Evolutionary conservation across 2,329 filamentous ascomycete species (phyloP), one percentile per base, ranked within the genome.

Genomic region (Didymella pinodella): DNA sequence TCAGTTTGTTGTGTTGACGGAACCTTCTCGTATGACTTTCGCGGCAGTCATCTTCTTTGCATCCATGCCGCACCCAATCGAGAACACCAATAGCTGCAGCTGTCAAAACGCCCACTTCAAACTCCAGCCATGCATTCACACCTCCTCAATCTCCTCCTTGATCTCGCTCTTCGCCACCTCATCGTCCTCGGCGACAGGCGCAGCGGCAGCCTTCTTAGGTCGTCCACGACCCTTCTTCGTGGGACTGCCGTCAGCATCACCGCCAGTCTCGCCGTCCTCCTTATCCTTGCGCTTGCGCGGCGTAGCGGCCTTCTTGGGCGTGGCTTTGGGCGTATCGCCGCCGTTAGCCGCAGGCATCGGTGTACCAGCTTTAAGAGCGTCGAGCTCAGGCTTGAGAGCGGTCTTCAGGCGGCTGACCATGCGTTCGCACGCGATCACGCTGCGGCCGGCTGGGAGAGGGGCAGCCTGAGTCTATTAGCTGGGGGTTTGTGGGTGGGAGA

Each of bases 391-490:
- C 36, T 66, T 66, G 46, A 62, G 46, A 8, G 57, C 51, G 14
- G 3, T 51, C 53, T 65, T 68, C 36, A 71, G 64, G 2, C 68
- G 65, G 1, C 52, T 48, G 3, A 68, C 11, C 67, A 71, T 71
- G 46, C 62, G 64, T 53, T 69, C 50, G 48, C 68, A 71, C 2
- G 68, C 66, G 44, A 68, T 66, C 18, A 56, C 36, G 22, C 58
- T 51, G 45, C 67, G 64, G 36, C 62, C 61, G 14, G 29, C 12
- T 2, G 68, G 66, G 25, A 61, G 62, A 0, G 67, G 68, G 3
- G 65, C 54, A n/a, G 34, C 54, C 66, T 70, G 49, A 48, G 26
- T 7, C 8, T 10, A 6, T 28, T 32, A 16, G 31, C 12, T 32
- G 12, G 31, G 3, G 16, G 11, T 2, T 8, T 11, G 29, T 8